Evolutionary conservation across 2,329 filamentous ascomycete genomes (phyloP).

Genomic region (Clathrospora elynae): DNA sequence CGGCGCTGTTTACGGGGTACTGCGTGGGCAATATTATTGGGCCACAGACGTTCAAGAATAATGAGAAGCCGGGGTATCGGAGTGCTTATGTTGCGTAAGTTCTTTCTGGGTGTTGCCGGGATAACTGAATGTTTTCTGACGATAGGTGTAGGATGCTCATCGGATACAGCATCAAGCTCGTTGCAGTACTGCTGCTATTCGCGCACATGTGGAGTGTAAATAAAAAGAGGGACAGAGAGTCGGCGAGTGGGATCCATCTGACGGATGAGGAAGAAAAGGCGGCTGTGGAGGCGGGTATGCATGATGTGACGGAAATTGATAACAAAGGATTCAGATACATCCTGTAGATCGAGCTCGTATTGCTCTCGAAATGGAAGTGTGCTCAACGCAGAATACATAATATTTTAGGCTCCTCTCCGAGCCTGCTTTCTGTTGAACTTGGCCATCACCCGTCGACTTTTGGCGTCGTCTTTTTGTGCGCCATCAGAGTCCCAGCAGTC

Average conservation of each 20-base stretch:
- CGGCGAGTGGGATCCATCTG: conserved; percentile 14
- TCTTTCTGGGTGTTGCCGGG: not conserved
- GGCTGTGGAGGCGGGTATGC: conserved; percentile 49
- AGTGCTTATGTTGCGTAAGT: conserved; percentile 23
- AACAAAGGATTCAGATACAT: conserved; percentile 54
- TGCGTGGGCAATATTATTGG: conserved; percentile 51
- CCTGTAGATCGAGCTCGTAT: no score
- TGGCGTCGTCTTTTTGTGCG: no score
- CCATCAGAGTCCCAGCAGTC: no score
- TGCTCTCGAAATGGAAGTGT: no score
- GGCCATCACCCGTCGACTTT: no score
- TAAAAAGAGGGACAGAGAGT: conserved; percentile 40
- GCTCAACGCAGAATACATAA: no score
- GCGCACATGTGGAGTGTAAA: conserved; percentile 47
- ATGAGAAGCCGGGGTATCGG: conserved; percentile 45
- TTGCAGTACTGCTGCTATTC: conserved; percentile 44
- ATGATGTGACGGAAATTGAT: conserved; percentile 50
- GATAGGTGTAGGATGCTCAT: conserved; percentile 36
- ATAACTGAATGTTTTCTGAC: not conserved
- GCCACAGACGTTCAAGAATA: conserved; percentile 50
- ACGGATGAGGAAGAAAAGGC: conserved; percentile 45
- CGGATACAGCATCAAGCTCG: conserved; percentile 49
- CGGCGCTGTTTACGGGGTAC: conserved; percentile 50
- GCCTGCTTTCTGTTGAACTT: no score
- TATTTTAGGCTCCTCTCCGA: no score